Evolutionary conservation across 2,329 filamentous ascomycete genomes (phyloP).

Genomic region (Aureobasidium uvarum): DNA sequence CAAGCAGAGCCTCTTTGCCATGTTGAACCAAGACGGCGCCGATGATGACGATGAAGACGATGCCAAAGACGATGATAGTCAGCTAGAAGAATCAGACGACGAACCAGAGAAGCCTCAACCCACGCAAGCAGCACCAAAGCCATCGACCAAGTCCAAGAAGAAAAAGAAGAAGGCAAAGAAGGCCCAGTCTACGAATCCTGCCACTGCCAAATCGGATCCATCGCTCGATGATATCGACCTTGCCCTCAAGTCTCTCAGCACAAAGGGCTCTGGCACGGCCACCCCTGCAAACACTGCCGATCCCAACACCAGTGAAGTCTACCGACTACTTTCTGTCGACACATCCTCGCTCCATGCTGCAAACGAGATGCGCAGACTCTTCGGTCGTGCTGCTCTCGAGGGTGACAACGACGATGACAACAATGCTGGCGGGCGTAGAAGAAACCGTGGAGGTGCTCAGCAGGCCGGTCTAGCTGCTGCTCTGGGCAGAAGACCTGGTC

Average conservation of each 20-base stretch:
- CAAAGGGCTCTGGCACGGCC: conserved; percentile 32
- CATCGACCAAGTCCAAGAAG: conserved; percentile 36
- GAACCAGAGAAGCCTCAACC: conserved; percentile 29
- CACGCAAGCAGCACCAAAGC: conserved; percentile 7
- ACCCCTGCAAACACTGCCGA: conserved; percentile 33
- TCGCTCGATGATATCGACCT: conserved; percentile 64
- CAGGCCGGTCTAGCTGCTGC: conserved; percentile 60
- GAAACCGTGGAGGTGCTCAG: conserved; percentile 54
- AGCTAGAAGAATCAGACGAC: conserved; percentile 39
- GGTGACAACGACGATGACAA: conserved; percentile 54
- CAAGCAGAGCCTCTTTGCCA: conserved; percentile 49
- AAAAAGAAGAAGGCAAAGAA: conserved; percentile 62
- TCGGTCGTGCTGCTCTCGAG: conserved; percentile 64
- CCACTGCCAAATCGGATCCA: conserved; percentile 33
- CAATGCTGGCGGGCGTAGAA: conserved; percentile 50
- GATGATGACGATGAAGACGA: conserved; percentile 41
- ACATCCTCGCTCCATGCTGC: conserved; percentile 75
- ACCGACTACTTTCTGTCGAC: conserved; percentile 59
- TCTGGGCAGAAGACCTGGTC: conserved; percentile 48
- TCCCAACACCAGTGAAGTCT: conserved; percentile 50
- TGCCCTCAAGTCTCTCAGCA: conserved; percentile 59
- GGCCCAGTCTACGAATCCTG: conserved; percentile 35
- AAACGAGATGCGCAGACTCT: conserved; percentile 84
- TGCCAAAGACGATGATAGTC: conserved; percentile 37
- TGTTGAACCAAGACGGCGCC: conserved; percentile 46